A percentile compares a stretch with the other conserved stretches of the same genome.
phyloP scores from a whole-genome alignment of 495 filamentous ascomycete species.

The Penicillium silybi region DNA sequence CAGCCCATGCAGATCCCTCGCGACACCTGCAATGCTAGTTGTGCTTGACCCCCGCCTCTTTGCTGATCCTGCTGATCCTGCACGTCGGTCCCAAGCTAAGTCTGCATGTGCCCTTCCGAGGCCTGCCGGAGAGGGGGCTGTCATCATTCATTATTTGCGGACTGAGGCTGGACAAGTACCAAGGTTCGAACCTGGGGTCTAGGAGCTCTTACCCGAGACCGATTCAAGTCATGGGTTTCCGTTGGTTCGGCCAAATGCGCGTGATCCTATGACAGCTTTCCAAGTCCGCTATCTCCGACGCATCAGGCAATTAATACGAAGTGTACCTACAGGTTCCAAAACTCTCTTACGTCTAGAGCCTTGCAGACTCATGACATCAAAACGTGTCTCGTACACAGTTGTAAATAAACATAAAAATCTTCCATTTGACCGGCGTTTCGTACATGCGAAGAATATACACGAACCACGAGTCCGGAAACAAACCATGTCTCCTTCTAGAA shows the following conservation, averaged over 20 bases:
- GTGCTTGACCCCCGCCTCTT: background rate
- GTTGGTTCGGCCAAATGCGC: too few relatives aligned
- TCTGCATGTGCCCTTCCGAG: conserved; percentile 4
- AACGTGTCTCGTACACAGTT: background rate
- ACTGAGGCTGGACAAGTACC: background rate
- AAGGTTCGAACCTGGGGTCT: background rate
- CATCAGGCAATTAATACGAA: background rate
- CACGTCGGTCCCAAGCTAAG: conserved; percentile 1
- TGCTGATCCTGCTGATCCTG: conserved; percentile 2
- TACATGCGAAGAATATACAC: background rate
- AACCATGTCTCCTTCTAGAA: background rate
- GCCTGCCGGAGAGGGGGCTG: background rate
- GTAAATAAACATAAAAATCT: background rate
- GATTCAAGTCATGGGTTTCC: background rate
- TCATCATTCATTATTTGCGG: background rate
- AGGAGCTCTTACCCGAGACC: background rate
- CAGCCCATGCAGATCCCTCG: background rate
- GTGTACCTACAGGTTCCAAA: background rate
- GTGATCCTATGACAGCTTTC: too few relatives aligned
- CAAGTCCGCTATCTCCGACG: background rate
- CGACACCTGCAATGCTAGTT: background rate
- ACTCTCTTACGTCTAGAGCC: background rate
- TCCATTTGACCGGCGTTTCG: background rate
- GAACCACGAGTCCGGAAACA: background rate
- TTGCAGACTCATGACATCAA: background rate